These are phyloP conservation scores for Paraphysoderma sedebokerense DNA, from an alignment of 371 early-diverging fungal genomes.

Conservation along the genomic window DNA sequence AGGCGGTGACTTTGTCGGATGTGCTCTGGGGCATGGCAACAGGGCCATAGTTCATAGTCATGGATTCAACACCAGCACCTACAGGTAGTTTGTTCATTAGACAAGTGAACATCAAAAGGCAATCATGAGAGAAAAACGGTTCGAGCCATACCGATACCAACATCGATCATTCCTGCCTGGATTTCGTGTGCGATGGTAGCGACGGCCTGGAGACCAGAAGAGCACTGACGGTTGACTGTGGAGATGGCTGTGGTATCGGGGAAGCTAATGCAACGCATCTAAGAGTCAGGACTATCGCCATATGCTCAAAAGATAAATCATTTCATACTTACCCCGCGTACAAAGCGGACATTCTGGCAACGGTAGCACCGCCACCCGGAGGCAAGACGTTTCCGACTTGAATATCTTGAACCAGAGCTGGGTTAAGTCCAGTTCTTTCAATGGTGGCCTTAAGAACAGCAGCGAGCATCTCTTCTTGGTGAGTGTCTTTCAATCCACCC, in stretches of 20 bases:
- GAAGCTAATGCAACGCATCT: slow-evolving; percentile 17
- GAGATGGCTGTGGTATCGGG: slow-evolving; percentile 64
- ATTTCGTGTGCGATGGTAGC: slow-evolving; percentile 81
- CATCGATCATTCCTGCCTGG: slow-evolving; percentile 75
- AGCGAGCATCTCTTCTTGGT: slow-evolving; percentile 77
- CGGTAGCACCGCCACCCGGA: slow-evolving; percentile 85
- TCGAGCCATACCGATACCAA: slow-evolving; percentile 93
- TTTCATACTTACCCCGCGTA: slow-evolving; percentile 51
- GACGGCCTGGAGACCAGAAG: slow-evolving; percentile 88
- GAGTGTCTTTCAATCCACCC: slow-evolving; percentile 87
- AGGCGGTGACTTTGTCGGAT: slow-evolving; percentile 52
- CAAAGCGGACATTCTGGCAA: slow-evolving; percentile 87
- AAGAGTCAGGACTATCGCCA: neutral
- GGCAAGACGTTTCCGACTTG: slow-evolving; percentile 87
- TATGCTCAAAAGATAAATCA: neutral
- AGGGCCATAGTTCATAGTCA: slow-evolving; percentile 83
- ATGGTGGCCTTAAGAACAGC: slow-evolving; percentile 52
- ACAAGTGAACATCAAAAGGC: too few species aligned
- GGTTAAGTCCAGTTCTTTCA: slow-evolving; percentile 68
- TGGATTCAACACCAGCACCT: slow-evolving; percentile 96
- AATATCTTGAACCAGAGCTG: slow-evolving; percentile 80
- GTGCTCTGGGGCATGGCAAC: slow-evolving; percentile 47
- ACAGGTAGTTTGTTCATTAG: too few species aligned
- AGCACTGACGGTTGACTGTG: slow-evolving; percentile 95
- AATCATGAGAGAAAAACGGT: too few species aligned